Evolutionary conservation across 192 early-diverging fungal species (phyloP).

Genomic region (Umbelopsis ramanniana): DNA sequence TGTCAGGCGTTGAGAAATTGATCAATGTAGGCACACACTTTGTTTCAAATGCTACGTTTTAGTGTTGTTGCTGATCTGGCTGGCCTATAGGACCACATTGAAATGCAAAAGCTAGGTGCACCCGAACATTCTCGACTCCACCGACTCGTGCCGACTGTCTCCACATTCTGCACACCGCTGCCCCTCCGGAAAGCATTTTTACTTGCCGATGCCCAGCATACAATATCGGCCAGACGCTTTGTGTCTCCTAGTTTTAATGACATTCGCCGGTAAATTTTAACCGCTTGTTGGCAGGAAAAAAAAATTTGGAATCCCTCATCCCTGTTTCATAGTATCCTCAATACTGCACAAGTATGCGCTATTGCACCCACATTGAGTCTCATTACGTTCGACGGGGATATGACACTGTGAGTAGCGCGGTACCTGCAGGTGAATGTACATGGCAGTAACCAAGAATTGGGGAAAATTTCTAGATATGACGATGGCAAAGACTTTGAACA

Average conservation of each 20-base stretch:
- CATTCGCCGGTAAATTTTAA: constrained; percentile 59
- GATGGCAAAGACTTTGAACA: constrained; percentile 85
- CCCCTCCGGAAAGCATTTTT: constrained; percentile 77
- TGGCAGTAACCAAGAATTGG: not conserved
- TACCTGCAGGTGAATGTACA: too few relatives aligned
- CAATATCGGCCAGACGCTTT: constrained; percentile 76
- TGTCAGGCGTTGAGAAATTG: constrained; percentile 78
- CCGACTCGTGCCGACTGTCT: constrained; percentile 77
- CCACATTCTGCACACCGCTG: constrained; percentile 85
- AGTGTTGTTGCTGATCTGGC: constrained; percentile 12
- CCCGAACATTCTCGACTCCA: constrained; percentile 78
- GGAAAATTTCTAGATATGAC: constrained; percentile 26
- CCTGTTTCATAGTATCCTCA: constrained; percentile 65
- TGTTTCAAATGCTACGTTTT: not conserved
- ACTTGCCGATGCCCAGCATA: constrained; percentile 64
- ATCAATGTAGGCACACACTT: constrained; percentile 55
- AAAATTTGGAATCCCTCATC: not conserved
- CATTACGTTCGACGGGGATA: constrained; percentile 95
- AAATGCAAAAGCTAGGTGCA: constrained; percentile 52
- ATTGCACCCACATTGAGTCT: constrained; percentile 72
- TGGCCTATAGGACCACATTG: constrained; percentile 48
- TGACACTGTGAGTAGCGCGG: constrained; percentile 76
- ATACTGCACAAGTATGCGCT: constrained; percentile 82
- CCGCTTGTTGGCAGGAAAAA: not conserved
- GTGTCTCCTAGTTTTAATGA: constrained; percentile 96